Conservation (phyloP, 2,329 filamentous ascomycete species). For the Colletotrichum spinosum region DNA sequence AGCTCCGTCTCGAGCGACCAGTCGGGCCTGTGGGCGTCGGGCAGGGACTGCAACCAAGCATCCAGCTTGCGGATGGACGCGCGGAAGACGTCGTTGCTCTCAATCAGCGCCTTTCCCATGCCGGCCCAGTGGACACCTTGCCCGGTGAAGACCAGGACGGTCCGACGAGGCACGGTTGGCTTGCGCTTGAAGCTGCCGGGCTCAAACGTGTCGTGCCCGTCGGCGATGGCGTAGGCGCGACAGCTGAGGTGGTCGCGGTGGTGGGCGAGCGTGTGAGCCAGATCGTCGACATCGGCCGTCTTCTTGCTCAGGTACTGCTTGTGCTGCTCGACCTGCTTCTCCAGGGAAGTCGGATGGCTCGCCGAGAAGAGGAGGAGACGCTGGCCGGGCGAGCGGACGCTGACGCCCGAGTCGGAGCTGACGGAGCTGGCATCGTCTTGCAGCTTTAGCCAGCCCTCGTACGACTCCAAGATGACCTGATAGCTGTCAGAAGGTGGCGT, state of each 20-base stretch:
- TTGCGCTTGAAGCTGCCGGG: slow-evolving; percentile 30
- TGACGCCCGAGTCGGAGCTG: slow-evolving; percentile 24
- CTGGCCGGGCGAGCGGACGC: neutral
- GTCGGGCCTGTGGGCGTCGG: slow-evolving; percentile 35
- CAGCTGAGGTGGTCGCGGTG: slow-evolving; percentile 44
- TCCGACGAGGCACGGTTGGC: slow-evolving; percentile 10
- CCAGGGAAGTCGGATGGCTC: slow-evolving; percentile 9
- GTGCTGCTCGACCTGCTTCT: slow-evolving; percentile 34
- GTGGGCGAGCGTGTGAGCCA: slow-evolving; percentile 46
- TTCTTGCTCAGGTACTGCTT: slow-evolving; percentile 39
- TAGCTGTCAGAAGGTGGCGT: neutral
- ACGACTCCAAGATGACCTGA: slow-evolving; percentile 32
- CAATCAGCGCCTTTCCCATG: slow-evolving; percentile 36
- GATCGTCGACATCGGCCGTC: slow-evolving; percentile 35
- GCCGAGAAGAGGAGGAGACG: slow-evolving; percentile 32
- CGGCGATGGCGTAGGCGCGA: slow-evolving; percentile 41
- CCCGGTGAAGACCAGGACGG: slow-evolving; percentile 38
- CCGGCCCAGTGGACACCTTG: slow-evolving; percentile 39
- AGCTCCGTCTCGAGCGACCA: slow-evolving; percentile 41
- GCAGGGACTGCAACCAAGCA: slow-evolving; percentile 22
- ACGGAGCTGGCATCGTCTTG: slow-evolving; percentile 16
- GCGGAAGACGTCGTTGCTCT: slow-evolving; percentile 23
- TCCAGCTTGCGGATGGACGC: slow-evolving; percentile 36
- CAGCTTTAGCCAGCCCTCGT: slow-evolving; percentile 17
- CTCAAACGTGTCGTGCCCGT: slow-evolving; percentile 33